Evolutionary conservation across 345 rosid genomes (phyloP), one percentile per base, ranked within the genome.

Genomic region (Raphanus sativus): DNA sequence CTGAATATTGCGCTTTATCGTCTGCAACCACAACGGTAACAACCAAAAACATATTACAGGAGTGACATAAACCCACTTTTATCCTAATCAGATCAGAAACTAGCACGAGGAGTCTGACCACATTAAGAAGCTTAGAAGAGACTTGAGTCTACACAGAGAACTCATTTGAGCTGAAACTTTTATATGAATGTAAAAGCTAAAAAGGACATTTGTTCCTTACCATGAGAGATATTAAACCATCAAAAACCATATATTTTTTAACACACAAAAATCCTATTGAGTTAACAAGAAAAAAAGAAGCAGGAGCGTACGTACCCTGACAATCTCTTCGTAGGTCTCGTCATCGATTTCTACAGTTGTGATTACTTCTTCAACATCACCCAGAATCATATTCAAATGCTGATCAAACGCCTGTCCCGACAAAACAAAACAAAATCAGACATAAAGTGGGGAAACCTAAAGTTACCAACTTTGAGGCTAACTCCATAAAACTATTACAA

Each of bases 341-440:
- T 96, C 99, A 62, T 96, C 99, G 32, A 96, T 96, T 83, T 96
- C 99, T n/a, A 96, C 89, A 0, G 99, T 90, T 5, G 98, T 96
- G 63, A 96, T 91, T 56, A 88, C 83, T 83, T 96, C 99, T 85
- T 96, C 99, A 64, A 96, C 99, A 76, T 96, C 98, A 69, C 98
- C 99, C 15, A 96, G 97, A 79, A 96, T 93, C 99, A 96, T 96
- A 78, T 96, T 96, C 73, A 96, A 84, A 84, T 96, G 99, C 86
- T 96, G 98, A 88, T 96, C 99, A 82, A 93, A 96, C 48, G 99
- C 99, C 98, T 96, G 89, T 24, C 55, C 59, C 52, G 67, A 75
- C 30, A 28, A 1, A 74, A 80, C 4, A 52, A 6, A n/a, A 17
- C 13, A 75, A 24, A 71, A 24, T 34, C 34, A 64, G 12, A 55